Conservation (phyloP, 73 alveolate genomes). For the Paramecium sonneborni region DNA sequence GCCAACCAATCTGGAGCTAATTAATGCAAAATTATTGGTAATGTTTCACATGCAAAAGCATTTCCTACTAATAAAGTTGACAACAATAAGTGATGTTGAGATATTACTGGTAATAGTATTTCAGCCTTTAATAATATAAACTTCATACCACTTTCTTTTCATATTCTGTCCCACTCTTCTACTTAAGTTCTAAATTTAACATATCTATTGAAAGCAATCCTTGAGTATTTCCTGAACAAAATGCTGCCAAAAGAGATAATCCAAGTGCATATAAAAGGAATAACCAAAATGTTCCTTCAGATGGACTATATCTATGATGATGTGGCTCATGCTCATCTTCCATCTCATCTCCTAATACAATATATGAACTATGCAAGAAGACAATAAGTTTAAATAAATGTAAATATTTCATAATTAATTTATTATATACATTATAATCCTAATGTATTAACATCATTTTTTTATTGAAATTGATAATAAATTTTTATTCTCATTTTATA, state of each 20-base stretch:
- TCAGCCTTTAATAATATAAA: constrained; percentile 76
- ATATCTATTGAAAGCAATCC: constrained; percentile 66
- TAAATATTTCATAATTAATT: background rate
- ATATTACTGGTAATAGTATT: constrained; percentile 82
- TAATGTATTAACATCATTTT: too few species aligned
- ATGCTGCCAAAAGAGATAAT: constrained; percentile 55
- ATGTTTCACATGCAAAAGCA: constrained; percentile 95
- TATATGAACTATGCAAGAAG: background rate
- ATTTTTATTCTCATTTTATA: too few species aligned
- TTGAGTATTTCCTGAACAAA: constrained; percentile 58
- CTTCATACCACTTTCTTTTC: constrained; percentile 64
- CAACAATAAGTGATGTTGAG: constrained; percentile 91
- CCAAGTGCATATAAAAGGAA: background rate
- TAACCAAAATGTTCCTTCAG: background rate
- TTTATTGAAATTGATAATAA: too few species aligned
- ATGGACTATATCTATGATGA: background rate
- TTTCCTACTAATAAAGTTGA: constrained; percentile 93
- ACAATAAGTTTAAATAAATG: background rate
- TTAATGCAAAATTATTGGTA: constrained; percentile 91
- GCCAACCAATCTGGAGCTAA: constrained; percentile 90
- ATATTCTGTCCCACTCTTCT: constrained; percentile 54
- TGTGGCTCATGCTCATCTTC: background rate
- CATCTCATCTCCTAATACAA: background rate
- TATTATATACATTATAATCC: background rate
- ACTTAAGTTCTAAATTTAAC: constrained; percentile 25